These are phyloP conservation scores for Allium cepa DNA, from an alignment of 106 monocot genomes.

Conservation along the genomic window DNA sequence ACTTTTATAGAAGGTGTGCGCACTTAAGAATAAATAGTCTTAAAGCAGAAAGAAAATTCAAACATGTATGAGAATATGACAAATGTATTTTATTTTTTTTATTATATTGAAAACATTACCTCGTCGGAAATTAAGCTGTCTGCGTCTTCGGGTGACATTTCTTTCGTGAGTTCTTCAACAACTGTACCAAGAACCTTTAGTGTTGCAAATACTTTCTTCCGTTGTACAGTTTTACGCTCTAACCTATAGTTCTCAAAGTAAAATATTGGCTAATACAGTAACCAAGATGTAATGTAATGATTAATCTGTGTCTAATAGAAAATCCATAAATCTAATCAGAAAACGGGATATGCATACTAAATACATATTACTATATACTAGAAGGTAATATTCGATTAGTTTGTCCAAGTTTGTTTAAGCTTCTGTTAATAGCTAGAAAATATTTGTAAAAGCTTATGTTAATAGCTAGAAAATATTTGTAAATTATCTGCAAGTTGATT, in stretches of 20 bases:
- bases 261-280: background rate
- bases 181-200: constrained; percentile 87
- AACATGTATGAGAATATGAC: background rate
- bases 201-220: constrained; percentile 87
- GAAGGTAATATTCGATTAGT: too few species aligned
- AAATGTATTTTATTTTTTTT: background rate
- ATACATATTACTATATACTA: too few species aligned
- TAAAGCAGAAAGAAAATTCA: background rate
- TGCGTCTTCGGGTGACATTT: constrained; percentile 81
- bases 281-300: too few species aligned
- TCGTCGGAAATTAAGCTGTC: constrained; percentile 73
- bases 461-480: too few species aligned
- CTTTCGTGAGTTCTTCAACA: constrained; percentile 73
- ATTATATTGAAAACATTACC: constrained; percentile 27
- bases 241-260: constrained; percentile 31
- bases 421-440: too few species aligned
- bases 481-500: too few species aligned
- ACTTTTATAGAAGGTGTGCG: background rate
- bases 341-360: too few species aligned
- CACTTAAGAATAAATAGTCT: background rate
- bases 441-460: too few species aligned
- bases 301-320: too few species aligned
- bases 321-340: too few species aligned
- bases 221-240: constrained; percentile 74
- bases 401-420: too few species aligned